A percentile compares a stretch with the other conserved stretches of the same genome.
Conservation (phyloP, 2,329 filamentous ascomycete genomes). For the Fusarium falciforme region DNA sequence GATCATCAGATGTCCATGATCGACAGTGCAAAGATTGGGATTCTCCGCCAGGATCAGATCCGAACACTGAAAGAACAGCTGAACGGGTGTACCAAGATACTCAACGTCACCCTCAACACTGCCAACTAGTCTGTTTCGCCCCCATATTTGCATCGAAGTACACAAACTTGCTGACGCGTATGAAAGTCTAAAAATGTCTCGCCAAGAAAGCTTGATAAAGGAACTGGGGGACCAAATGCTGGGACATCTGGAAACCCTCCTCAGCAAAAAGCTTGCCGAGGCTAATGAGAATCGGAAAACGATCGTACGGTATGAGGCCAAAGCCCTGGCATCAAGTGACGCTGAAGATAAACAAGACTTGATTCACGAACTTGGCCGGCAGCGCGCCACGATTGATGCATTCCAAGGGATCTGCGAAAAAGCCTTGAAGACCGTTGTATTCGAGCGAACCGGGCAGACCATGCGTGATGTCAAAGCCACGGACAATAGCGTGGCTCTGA, state of each 20-base stretch:
- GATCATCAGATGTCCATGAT: background rate
- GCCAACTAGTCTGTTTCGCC: background rate
- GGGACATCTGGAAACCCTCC: background rate
- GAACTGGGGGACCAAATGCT: background rate
- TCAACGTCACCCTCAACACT: background rate
- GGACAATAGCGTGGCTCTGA: background rate
- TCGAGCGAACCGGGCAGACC: background rate
- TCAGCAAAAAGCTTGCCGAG: background rate
- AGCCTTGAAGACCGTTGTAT: background rate
- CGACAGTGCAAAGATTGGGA: background rate
- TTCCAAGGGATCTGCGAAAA: background rate
- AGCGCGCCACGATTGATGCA: background rate
- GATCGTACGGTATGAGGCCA: background rate
- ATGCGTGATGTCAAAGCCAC: background rate
- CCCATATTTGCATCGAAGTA: background rate
- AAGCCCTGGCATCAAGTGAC: background rate
- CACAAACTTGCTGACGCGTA: background rate
- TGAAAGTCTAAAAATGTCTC: background rate
- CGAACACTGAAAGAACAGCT: background rate
- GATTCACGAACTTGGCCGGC: background rate
- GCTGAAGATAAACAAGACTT: background rate
- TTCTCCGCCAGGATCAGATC: background rate
- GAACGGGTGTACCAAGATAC: background rate
- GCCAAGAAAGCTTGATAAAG: background rate
- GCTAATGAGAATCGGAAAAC: background rate